Conservation (phyloP, 768 basidiomycete species). For the Boletellus ananas region DNA sequence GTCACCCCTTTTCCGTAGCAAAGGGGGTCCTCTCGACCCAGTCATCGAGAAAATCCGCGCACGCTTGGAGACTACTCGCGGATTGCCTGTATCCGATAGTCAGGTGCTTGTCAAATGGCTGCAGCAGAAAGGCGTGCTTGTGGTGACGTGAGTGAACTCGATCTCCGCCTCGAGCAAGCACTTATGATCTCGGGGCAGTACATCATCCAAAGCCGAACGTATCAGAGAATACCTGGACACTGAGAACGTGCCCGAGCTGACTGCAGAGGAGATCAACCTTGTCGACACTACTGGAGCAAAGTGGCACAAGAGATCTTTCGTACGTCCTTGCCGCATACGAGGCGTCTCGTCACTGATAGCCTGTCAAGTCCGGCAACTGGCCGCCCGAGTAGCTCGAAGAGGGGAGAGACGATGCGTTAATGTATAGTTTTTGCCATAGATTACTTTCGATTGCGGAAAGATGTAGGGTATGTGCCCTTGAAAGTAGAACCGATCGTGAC, state of each 20-base stretch:
- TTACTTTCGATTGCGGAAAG: neutral
- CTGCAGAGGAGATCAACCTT: slow-evolving; percentile 19
- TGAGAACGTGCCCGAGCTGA: slow-evolving; percentile 27
- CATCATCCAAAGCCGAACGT: slow-evolving; percentile 31
- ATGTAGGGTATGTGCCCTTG: no score
- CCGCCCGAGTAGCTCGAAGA: slow-evolving; percentile 12
- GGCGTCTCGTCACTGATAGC: neutral
- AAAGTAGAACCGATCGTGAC: no score
- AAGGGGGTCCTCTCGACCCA: slow-evolving; percentile 39
- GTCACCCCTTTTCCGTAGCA: slow-evolving; percentile 33
- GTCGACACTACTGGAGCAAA: slow-evolving; percentile 27
- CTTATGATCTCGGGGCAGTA: slow-evolving; percentile 18
- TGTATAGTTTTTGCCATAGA: neutral
- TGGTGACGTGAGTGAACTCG: slow-evolving; percentile 27
- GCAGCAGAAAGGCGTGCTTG: slow-evolving; percentile 28
- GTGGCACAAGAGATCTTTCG: slow-evolving; percentile 24
- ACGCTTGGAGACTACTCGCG: slow-evolving; percentile 25
- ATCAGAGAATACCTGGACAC: slow-evolving; percentile 34
- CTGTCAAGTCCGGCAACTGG: slow-evolving; percentile 17
- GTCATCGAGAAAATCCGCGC: slow-evolving; percentile 34
- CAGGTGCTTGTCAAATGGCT: slow-evolving; percentile 32
- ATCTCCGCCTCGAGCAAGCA: neutral
- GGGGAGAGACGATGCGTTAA: neutral
- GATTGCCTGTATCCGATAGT: slow-evolving; percentile 24
- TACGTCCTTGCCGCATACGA: slow-evolving; percentile 7